Conservation (phyloP, 495 filamentous ascomycete species). For the Penicillium daleae region DNA sequence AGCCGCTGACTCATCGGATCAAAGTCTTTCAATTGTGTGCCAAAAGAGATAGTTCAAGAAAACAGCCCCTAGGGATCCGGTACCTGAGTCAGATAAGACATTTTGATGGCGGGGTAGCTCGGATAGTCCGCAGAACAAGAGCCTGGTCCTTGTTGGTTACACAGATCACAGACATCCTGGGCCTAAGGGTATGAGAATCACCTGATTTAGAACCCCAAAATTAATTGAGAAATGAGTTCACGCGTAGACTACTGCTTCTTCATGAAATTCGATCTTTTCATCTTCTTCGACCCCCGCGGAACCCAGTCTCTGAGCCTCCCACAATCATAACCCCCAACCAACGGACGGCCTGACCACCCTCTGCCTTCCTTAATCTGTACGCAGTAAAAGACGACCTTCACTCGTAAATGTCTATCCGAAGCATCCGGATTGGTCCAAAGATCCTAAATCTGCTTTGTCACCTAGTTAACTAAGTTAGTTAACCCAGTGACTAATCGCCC, state of each 20-base stretch:
- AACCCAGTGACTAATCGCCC: background rate
- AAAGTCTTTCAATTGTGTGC: background rate
- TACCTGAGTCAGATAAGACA: too few relatives aligned
- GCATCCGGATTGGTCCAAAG: constrained; percentile 17
- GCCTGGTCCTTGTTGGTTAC: too few relatives aligned
- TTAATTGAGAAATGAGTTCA: background rate
- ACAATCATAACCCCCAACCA: constrained; percentile 1
- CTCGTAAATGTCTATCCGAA: constrained; percentile 24
- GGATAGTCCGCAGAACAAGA: background rate
- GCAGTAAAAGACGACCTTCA: background rate
- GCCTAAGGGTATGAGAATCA: background rate
- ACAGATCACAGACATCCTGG: too few relatives aligned
- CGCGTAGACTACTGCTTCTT: background rate
- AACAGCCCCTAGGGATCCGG: background rate
- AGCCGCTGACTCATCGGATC: background rate
- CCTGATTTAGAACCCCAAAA: background rate
- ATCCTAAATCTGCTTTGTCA: constrained; percentile 7
- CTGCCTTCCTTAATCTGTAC: background rate
- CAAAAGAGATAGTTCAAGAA: background rate
- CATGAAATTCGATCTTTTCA: background rate
- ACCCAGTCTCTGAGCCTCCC: constrained; percentile 11
- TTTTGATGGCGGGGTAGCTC: background rate
- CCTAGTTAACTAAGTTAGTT: too few relatives aligned
- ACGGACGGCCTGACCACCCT: background rate
- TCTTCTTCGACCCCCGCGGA: background rate